Conservation (phyloP, 1,139 yeast genomes). For the Wickerhamomyces sp. region DNA sequence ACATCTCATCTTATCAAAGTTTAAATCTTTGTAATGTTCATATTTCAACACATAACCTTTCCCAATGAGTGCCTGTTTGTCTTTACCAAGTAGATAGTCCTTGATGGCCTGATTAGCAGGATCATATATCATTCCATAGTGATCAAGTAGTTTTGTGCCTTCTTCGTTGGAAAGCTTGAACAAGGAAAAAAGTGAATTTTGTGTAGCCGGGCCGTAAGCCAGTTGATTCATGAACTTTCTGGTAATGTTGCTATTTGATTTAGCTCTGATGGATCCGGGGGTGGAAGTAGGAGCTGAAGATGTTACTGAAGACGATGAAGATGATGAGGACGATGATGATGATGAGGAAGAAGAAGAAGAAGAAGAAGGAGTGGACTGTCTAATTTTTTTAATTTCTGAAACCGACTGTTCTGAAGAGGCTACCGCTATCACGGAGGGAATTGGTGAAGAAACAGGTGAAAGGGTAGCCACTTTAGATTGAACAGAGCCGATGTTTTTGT, state of each 20-base stretch:
- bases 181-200: slow-evolving; percentile 7
- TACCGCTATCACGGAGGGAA: neutral
- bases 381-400: neutral
- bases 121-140: slow-evolving; percentile 9
- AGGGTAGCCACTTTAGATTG: slow-evolving; percentile 5
- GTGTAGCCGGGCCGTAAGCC: slow-evolving; percentile 18
- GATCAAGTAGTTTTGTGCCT: slow-evolving; percentile 6
- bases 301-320: neutral
- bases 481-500: slow-evolving; percentile 10
- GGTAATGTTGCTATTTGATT: too few species aligned
- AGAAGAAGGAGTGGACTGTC: neutral
- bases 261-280: neutral
- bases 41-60: slow-evolving; percentile 13
- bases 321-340: neutral
- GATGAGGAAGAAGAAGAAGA: neutral
- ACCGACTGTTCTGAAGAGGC: neutral
- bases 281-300: neutral
- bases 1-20: slow-evolving; percentile 9
- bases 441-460: slow-evolving; percentile 1
- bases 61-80: neutral
- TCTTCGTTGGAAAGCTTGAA: slow-evolving; percentile 10
- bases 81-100: slow-evolving; percentile 8
- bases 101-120: slow-evolving; percentile 4
- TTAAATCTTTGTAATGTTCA: slow-evolving; percentile 14
- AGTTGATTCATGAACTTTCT: slow-evolving; percentile 12